Base-by-base conservation (phyloP, 1,139 yeast species). In the Trichomonascaceae sp. region DNA sequence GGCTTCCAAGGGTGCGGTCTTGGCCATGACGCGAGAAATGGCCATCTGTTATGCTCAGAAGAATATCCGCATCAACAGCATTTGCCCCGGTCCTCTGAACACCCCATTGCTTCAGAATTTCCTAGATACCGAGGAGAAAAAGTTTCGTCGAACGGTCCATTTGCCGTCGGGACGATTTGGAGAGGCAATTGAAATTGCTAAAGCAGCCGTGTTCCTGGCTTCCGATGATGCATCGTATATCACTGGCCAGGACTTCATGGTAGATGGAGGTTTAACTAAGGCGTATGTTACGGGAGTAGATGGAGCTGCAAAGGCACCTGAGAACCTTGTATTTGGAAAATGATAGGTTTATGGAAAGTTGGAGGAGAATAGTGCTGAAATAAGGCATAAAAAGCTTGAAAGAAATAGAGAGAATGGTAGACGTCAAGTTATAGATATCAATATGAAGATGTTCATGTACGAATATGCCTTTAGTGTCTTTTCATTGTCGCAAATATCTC, bases 161-260 rank as follows among this genome's bases (percentile, higher is more conserved):
- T 76, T 80, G 48, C 85, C 85, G 76, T 84, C 63, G 58, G 74
- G 74, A 43, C 63, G 74, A 18, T 70, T 72, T 53, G 87, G 64
- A 63, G 74, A 71, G 80, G 70, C 85, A 83, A 62, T 80, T 66
- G 96, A 88, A 70, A 85, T 87, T 70, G 90, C 87, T 49, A 95
- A 95, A 63, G 85, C 93, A 22, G 84, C 84, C 60, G 78, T 88
- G 56, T 89, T 87, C 72, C 76, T 88, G 67, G 88, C 95, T 43
- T 82, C 90, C n/a, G 74, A 78, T 51, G 96, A 95, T 20, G 78
- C 89, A 45, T 80, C 89, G 19, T 88, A 84, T 72, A 82, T 95
- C 54, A 88, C 95, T 13, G 96, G 96, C 61, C 81, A 85, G 64
- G 89, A 88, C 70, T 72, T 88, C 61, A 75, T 85, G 60, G 95